Evolutionary conservation across 2,329 filamentous ascomycete genomes (phyloP).

Genomic region (Taxawa tesnikishii): DNA sequence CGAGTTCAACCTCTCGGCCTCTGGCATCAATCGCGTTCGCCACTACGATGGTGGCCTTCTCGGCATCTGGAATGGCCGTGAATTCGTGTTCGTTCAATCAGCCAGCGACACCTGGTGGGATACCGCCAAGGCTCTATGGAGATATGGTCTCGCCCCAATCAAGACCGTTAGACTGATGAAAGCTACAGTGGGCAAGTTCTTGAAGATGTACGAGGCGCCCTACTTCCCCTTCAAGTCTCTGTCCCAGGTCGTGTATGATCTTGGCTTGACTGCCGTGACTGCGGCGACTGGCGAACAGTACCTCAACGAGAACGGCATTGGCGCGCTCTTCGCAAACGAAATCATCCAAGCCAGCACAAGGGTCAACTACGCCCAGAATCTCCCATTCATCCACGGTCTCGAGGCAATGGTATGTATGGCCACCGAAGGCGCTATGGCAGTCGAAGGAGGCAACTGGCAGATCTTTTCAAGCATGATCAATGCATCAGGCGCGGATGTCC

Average conservation of each 20-base stretch:
- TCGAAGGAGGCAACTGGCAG: conserved; percentile 82
- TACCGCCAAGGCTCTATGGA: conserved; percentile 66
- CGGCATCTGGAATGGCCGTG: conserved; percentile 72
- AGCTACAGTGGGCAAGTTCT: conserved; percentile 56
- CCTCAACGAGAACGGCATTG: conserved; percentile 55
- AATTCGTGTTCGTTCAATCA: conserved; percentile 57
- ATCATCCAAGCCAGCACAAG: conserved; percentile 83
- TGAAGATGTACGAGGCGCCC: conserved; percentile 68
- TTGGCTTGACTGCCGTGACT: conserved; percentile 56
- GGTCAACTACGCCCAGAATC: conserved; percentile 89
- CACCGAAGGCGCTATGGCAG: conserved; percentile 66
- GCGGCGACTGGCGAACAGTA: conserved; percentile 62
- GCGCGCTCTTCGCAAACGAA: conserved; percentile 57
- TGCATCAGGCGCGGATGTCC: conserved; percentile 47
- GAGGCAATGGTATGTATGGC: conserved; percentile 90
- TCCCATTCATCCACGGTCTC: conserved; percentile 75
- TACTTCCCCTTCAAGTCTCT: conserved; percentile 76
- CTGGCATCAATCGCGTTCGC: conserved; percentile 21
- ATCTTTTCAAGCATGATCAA: conserved; percentile 80
- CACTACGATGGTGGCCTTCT: conserved; percentile 41
- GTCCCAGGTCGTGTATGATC: conserved; percentile 52
- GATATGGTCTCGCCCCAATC: conserved; percentile 68
- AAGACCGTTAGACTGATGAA: conserved; percentile 50
- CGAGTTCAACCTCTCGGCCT: conserved; percentile 55
- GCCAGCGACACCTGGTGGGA: conserved; percentile 65